These are phyloP conservation scores for Geotrichum australiense DNA, from an alignment of 1,139 yeast genomes.

Conservation along the genomic window DNA sequence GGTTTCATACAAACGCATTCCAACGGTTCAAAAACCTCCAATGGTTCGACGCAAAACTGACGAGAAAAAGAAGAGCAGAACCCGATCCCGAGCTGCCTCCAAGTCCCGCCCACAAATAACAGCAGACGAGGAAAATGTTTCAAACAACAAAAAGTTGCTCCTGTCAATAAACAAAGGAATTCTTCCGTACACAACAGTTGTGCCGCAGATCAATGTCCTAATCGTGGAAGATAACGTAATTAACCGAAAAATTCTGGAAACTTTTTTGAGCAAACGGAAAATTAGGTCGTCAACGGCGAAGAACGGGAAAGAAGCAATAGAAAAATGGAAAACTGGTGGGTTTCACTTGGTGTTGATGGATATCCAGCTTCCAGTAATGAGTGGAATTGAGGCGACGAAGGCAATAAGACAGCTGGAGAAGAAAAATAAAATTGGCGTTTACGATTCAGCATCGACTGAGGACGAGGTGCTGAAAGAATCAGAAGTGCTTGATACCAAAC, in stretches of 20 bases:
- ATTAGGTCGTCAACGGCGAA: conserved; percentile 82
- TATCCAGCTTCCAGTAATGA: conserved; percentile 86
- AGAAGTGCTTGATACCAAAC: conserved; percentile 49
- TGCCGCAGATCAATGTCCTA: conserved; percentile 79
- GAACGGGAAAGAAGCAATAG: conserved; percentile 88
- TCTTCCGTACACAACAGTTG: conserved; percentile 17
- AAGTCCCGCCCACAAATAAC: background rate
- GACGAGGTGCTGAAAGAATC: conserved; percentile 26
- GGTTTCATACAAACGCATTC: background rate
- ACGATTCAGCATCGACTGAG: conserved; percentile 29
- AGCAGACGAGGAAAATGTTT: conserved; percentile 1
- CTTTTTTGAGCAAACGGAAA: conserved; percentile 80
- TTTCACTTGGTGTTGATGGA: conserved; percentile 91
- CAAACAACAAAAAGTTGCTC: conserved; percentile 13
- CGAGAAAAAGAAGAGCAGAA: background rate
- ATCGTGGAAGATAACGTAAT: conserved; percentile 96
- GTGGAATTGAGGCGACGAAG: conserved; percentile 88
- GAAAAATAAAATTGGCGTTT: conserved; percentile 75
- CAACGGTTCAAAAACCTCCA: background rate
- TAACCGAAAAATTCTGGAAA: conserved; percentile 86
- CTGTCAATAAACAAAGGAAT: conserved; percentile 16
- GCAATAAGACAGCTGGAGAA: conserved; percentile 80
- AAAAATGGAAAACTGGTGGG: conserved; percentile 88
- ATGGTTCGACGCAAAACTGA: conserved; percentile 1
- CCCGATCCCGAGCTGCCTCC: background rate